Base-by-base conservation (phyloP, 129 eudicot genomes). In the Kitagawia praeruptora region DNA sequence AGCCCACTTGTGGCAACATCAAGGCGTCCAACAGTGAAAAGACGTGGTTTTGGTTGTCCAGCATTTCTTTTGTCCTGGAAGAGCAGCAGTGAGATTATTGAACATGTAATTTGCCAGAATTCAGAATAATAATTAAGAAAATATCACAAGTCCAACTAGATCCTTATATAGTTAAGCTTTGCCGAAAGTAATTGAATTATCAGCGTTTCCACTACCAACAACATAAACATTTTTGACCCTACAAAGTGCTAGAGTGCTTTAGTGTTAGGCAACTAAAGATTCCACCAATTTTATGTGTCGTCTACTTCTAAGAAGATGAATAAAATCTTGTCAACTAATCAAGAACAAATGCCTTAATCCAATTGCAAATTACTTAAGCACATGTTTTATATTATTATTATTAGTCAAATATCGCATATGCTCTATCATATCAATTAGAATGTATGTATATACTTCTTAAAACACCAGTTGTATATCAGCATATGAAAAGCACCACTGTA, bases 1-100 rank as follows among this genome's bases (percentile, higher is more conserved):
- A 95, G 79, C 40, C 98, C 98, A 80, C 91, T 90, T 7, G 99
- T 95, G 81, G 88, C 93, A 83, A 95, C 97, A 80, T 95, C 97
- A 78, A 95, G 97, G 76, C 96, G 89, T 25, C 99, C 97, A 28
- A 95, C 97, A 69, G 96, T 95, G 75, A 95, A 95, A 42, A 95
- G 88, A 5, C 99, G 88, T 14, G 96, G 99, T 80, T 81, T 90
- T 74, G 96, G 97, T 70, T 82, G 89, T 77, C 96, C 97, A 0
- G 91, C 91, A 84, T 87, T 80, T 74, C 87, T 83, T 83, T 88
- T 90, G 85, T 85, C 86, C 98, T 94, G 84, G 64, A 78, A 66
- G 76, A 54, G 37, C 74, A 77, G 27, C 28, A 76, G 28, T 53
- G 76, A 78, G 63, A 77, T 49, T 47, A n/a, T n/a, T n/a, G n/a